Percentiles rank a stretch among this genome's conserved stretches.
Conservation (phyloP, 2,329 filamentous ascomycete species). For the Penicillium sp. region DNA sequence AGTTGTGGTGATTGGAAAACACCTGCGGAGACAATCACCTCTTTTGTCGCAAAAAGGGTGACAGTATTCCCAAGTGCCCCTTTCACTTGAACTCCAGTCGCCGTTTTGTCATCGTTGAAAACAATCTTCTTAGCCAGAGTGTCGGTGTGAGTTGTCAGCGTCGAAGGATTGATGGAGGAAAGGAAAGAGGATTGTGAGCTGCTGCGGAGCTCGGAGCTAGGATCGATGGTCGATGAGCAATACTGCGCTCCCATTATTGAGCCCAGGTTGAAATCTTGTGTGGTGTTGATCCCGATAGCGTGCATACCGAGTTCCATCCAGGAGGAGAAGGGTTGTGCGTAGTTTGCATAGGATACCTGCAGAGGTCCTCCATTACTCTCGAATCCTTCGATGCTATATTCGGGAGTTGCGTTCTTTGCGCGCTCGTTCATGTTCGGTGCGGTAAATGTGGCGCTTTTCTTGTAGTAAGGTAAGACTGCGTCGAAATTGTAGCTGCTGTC, state of each 20-base stretch:
- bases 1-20: slow-evolving; percentile 56
- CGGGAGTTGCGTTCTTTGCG: slow-evolving; percentile 25
- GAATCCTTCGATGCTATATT: slow-evolving; percentile 27
- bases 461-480: slow-evolving; percentile 25
- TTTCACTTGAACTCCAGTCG: slow-evolving; percentile 49
- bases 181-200: slow-evolving; percentile 46
- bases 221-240: slow-evolving; percentile 35
- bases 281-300: slow-evolving; percentile 41
- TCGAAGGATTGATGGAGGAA: slow-evolving; percentile 18
- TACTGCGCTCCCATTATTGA: slow-evolving; percentile 42
- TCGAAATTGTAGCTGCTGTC: slow-evolving; percentile 32
- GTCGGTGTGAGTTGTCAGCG: slow-evolving; percentile 44
- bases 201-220: slow-evolving; percentile 36
- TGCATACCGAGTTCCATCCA: slow-evolving; percentile 43
- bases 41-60: slow-evolving; percentile 50
- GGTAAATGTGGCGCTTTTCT: slow-evolving; percentile 29
- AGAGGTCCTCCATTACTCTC: slow-evolving; percentile 36
- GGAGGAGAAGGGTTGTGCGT: slow-evolving; percentile 39
- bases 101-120: slow-evolving; percentile 49
- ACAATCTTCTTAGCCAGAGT: slow-evolving; percentile 50
- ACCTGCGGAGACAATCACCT: slow-evolving; percentile 54
- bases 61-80: slow-evolving; percentile 21
- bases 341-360: slow-evolving; percentile 45
- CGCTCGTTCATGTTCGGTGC: slow-evolving; percentile 22
- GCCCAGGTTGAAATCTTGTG: slow-evolving; percentile 44